Evolutionary conservation across 164 flowering plant species (phyloP), one percentile per base, ranked within the genome.

Genomic region (Annona cherimola): DNA sequence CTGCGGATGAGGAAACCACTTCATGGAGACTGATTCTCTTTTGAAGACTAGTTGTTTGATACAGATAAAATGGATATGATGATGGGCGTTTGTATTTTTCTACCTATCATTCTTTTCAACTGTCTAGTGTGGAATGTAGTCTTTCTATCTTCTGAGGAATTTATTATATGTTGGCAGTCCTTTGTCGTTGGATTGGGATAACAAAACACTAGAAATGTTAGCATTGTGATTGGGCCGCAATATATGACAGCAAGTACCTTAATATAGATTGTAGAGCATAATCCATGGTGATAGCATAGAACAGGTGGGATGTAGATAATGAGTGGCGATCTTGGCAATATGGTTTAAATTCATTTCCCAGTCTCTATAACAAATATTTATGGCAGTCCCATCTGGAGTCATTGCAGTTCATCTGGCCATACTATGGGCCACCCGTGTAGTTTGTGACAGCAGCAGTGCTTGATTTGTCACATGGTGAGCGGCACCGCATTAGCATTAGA

Each of bases 1-100:
- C 84, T 89, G 96, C 70, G 92, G 91, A 75, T 87, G 88, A 57
- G 45, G 60, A 42, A 65, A 73, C 26, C 44, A 61, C 46, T 62
- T 44, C 42, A 26, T 69, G 59, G 72, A 70, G 66, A 44, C 19
- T 60, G 19, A 20, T 26, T 60, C 35, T 18, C 63, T 60, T 60
- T 60, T 26, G 39, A 69, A 59, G 40, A 64, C 62, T 54, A 55
- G 65, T 64, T 55, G 63, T 64, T 64, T 64, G 60, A 41, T 54
- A 72, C 39, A 35, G 62, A 41, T 65, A 66, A 60, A 63, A 42
- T 54, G 69, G 35, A 64, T 71, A 35, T 50, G 61, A 72, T 63
- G 69, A 16, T 54, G 63, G 74, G 67, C 41, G 60, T 54, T 72
- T 72, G 45, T 74, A 68, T 61, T 74, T 74, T 74, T 69, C 68